Evolutionary conservation across 2,329 filamentous ascomycete genomes (phyloP), one percentile per base, ranked within the genome.

Genomic region (Talaromyces atroroseus): DNA sequence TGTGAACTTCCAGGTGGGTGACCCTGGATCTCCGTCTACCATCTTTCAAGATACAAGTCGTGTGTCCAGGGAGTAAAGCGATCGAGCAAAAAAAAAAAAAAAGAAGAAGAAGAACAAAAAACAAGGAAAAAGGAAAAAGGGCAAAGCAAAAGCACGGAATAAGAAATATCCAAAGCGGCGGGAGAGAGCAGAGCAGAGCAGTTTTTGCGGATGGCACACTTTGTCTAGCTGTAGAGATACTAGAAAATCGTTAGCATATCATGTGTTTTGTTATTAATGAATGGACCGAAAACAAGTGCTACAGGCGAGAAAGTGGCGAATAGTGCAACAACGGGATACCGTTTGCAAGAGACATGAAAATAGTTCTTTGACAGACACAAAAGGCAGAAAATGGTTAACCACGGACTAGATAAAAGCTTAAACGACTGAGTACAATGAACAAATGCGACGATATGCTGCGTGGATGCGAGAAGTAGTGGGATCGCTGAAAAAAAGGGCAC

Each of bases 1-100:
- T 76, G 92, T 97, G 80, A 97, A 97, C 83, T 97, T 97, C 92
- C 92, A 97, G 78, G 92, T 97, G 73, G 92, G 92, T 79, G 90
- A 87, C 82, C 85, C 90, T 78, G 88, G 83, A 80, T 95, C 91
- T 80, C 87, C 88, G 84, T 96, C 92, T 81, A 94, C 92, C 92
- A 97, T 96, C 80, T 87, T 92, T 75, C 70, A 70, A 69, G 63
- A 42, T 64, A 66, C 68, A 65, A 67, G 66, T 67, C 66, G 69
- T 63, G 69, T 64, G 61, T 57, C 62, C 62, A 61, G 63, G 61
- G 60, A 61, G 55, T 38, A 58, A 58, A 54, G 51, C 58, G 54
- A 54, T 49, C 60, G 59, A 61, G 64, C 55, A 42, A 42, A 49
- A 34, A 53, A 23, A n/a, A n/a, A n/a, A n/a, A n/a, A n/a, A n/a